Percentiles rank a stretch among this genome's conserved stretches.
Conservation (phyloP, 1,284 basidiomycete species). For the Meira miltonrushii region DNA sequence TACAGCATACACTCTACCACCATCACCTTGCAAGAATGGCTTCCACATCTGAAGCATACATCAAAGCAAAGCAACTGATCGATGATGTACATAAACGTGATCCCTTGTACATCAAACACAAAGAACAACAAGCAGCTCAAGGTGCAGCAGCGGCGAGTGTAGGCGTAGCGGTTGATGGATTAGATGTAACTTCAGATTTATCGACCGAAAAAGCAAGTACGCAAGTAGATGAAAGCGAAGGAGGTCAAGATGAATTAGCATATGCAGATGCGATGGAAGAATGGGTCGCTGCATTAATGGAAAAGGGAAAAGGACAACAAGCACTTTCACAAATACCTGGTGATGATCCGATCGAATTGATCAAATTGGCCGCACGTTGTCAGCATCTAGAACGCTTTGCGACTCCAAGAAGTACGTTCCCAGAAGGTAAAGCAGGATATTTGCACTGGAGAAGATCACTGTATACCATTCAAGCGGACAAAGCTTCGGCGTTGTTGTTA, state of each 20-base stretch:
- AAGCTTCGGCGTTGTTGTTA: slow-evolving; percentile 29
- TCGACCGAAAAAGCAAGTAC: neutral
- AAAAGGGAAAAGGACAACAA: slow-evolving; percentile 6
- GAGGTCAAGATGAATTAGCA: slow-evolving; percentile 32
- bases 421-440: slow-evolving; percentile 48
- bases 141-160: neutral
- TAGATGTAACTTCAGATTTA: slow-evolving; percentile 16
- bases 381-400: slow-evolving; percentile 48
- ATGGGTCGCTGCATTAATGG: slow-evolving; percentile 15
- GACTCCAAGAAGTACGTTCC: slow-evolving; percentile 36
- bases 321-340: slow-evolving; percentile 17
- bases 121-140: neutral
- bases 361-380: slow-evolving; percentile 44
- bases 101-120: slow-evolving; percentile 6
- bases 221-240: neutral
- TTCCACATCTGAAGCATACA: slow-evolving; percentile 16
- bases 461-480: slow-evolving; percentile 41
- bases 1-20: too few species aligned
- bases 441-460: slow-evolving; percentile 44
- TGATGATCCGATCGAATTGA: slow-evolving; percentile 19
- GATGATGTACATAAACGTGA: slow-evolving; percentile 19
- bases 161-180: slow-evolving; percentile 33
- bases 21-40: neutral
- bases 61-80: slow-evolving; percentile 8
- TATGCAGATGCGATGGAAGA: slow-evolving; percentile 46